Evolutionary conservation across 139 green algal species (phyloP), one percentile per base, ranked within the genome.

Genomic region (Eudorina sp.): DNA sequence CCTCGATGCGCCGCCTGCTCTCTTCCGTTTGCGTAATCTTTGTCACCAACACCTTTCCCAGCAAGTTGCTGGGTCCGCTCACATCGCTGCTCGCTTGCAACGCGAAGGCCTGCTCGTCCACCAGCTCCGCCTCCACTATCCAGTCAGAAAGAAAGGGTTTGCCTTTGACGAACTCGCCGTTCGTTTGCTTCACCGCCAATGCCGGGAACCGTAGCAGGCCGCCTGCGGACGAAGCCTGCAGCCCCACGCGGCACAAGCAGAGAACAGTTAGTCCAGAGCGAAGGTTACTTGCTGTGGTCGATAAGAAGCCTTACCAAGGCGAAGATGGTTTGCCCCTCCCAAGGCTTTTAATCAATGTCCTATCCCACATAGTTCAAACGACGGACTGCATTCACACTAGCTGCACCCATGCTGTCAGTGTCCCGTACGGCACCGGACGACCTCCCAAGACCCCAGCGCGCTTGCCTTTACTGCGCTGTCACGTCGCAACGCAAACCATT

Each of bases 11-110:
- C 13, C 46, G 41, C 25, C 43, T 34, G 18, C 62, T 79, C 43
- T 79, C 45, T 34, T 78, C 81, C 1, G 81, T 78, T 16, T 79
- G 81, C n/a, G 4, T 62, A 21, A 87, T 87, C 19, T 48, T 78
- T 21, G 81, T 87, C 19, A 87, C 81, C 2, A 87, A 8, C 45
- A 87, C 81, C 62, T 87, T 87, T 16, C 81, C 81, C 16, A 87
- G 64, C 45, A 38, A 25, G 45, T 23, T 66, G 31, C 34, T 66
- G 2, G 64, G 2, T 29, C 60, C 29, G 31, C 8, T 64, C 31
- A 16, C 16, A 21, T 8, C 46, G n/a, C 27, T 40, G 18, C 38
- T 31, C 34, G 46, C 45, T 7, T 74, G 55, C 41, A 85, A 11
- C n/a, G 29, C 64, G 23, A 78, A 78, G 19, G 80, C 80, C 36